These are phyloP conservation scores for Sugiyamaella chiloensis DNA, from an alignment of 805 yeast species.

Conservation along the genomic window DNA sequence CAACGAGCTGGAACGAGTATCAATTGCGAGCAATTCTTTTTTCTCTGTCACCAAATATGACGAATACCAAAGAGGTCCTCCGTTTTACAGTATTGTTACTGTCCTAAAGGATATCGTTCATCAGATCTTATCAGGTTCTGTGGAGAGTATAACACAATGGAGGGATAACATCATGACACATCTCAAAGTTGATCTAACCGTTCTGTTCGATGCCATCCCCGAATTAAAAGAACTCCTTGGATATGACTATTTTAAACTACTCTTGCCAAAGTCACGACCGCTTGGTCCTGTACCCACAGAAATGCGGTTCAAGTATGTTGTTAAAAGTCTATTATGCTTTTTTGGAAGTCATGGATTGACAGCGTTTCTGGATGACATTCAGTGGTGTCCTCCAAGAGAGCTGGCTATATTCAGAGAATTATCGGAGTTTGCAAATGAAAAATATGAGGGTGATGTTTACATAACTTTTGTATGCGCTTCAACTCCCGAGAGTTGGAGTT, in stretches of 20 bases:
- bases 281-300: constrained; percentile 36
- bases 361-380: constrained; percentile 45
- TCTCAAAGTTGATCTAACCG: constrained; percentile 42
- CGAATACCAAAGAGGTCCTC: constrained; percentile 32
- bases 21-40: constrained; percentile 33
- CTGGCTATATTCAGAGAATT: constrained; percentile 28
- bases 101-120: constrained; percentile 40
- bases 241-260: constrained; percentile 35
- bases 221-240: constrained; percentile 46
- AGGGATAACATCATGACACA: constrained; percentile 39
- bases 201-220: constrained; percentile 43
- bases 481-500: constrained; percentile 22
- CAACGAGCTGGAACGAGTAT: constrained; percentile 37
- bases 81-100: constrained; percentile 38
- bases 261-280: constrained; percentile 26
- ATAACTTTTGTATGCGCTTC: constrained; percentile 31
- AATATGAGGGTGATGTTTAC: constrained; percentile 25
- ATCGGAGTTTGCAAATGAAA: constrained; percentile 30
- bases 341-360: constrained; percentile 44
- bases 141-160: constrained; percentile 39
- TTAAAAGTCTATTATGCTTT: constrained; percentile 42
- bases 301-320: constrained; percentile 40
- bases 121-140: constrained; percentile 42
- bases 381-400: constrained; percentile 40
- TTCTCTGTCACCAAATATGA: constrained; percentile 33